Evolutionary conservation across 75 land plant genomes (phyloP).

Genomic region (Adiantum capillusveneris): DNA sequence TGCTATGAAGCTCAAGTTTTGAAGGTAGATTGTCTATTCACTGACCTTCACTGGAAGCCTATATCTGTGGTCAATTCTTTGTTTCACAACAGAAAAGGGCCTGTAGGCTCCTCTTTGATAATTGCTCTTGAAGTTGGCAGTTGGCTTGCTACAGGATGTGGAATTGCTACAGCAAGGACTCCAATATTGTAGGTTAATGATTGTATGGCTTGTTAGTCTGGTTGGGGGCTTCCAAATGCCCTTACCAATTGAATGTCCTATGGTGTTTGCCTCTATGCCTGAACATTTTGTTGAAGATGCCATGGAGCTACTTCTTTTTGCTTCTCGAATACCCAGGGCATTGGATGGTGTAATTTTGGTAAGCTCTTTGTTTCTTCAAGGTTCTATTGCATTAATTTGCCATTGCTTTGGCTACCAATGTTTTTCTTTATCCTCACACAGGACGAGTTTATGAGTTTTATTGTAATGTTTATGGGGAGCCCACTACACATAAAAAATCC

Average conservation of each 20-base stretch:
- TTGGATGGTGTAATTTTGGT: constrained; percentile 84
- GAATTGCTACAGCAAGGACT: constrained; percentile 61
- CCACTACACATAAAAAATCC: constrained; percentile 85
- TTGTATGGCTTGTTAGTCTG: constrained; percentile 77
- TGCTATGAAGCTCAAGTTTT: constrained; percentile 90
- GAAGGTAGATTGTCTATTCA: constrained; percentile 27
- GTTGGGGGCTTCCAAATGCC: constrained; percentile 96
- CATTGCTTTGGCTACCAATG: neutral
- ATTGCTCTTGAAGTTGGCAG: no score
- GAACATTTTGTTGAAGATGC: constrained; percentile 97
- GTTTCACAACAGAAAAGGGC: no score
- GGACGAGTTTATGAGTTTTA: constrained; percentile 98
- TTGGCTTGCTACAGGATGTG: constrained; percentile 47
- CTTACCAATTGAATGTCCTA: constrained; percentile 67
- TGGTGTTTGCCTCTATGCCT: constrained; percentile 95
- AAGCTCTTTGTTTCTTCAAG: no score
- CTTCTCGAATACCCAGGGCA: constrained; percentile 78
- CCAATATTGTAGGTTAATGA: constrained; percentile 71
- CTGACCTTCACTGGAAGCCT: no score
- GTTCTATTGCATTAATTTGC: neutral
- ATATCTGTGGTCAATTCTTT: no score
- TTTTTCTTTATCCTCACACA: constrained; percentile 14
- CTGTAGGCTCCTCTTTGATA: no score
- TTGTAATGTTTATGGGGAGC: constrained; percentile 99
- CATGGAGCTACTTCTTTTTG: constrained; percentile 82